Percentiles rank a stretch among this genome's conserved stretches.
Evolutionary conservation across 2,329 filamentous ascomycete species (phyloP).

Genomic region (Dissoconium aciculare): DNA sequence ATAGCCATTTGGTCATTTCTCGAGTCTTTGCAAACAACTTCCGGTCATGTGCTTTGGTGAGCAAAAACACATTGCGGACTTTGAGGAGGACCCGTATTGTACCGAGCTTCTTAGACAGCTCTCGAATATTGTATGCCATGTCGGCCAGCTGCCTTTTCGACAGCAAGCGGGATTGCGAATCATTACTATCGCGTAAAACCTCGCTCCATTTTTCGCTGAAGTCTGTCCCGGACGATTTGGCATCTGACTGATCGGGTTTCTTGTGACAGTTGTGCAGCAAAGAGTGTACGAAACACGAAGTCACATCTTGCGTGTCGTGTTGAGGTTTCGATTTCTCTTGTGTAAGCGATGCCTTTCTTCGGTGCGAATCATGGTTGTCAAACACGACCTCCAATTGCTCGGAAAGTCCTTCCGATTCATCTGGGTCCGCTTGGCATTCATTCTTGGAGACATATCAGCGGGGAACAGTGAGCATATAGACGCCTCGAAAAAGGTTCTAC

Average conservation of each 20-base stretch:
- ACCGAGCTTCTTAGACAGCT: conserved; percentile 72
- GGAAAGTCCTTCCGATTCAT: conserved; percentile 18
- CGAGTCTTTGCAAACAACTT: conserved; percentile 63
- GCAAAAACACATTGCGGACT: conserved; percentile 68
- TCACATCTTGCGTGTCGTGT: conserved; percentile 27
- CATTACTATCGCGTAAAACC: conserved; percentile 20
- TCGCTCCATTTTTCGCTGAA: conserved; percentile 24
- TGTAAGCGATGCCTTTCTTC: conserved; percentile 47
- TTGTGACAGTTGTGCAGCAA: conserved; percentile 35
- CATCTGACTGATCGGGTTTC: conserved; percentile 3
- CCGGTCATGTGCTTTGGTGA: conserved; percentile 85
- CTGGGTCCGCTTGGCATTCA: conserved; percentile 7
- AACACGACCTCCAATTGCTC: conserved; percentile 39
- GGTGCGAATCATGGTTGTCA: conserved; percentile 35
- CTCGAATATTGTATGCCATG: conserved; percentile 91
- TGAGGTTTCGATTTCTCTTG: conserved; percentile 25
- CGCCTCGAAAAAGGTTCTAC: neutral
- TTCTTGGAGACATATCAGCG: neutral
- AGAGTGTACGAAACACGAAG: conserved; percentile 48
- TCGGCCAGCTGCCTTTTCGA: conserved; percentile 92
- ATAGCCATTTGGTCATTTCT: conserved; percentile 64
- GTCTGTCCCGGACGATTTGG: conserved; percentile 11
- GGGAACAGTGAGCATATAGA: neutral
- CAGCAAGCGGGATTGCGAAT: conserved; percentile 54
- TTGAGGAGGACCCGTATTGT: conserved; percentile 70